These are phyloP conservation scores for Starmera dryadoides DNA, from an alignment of 805 yeast genomes.

Conservation along the genomic window DNA sequence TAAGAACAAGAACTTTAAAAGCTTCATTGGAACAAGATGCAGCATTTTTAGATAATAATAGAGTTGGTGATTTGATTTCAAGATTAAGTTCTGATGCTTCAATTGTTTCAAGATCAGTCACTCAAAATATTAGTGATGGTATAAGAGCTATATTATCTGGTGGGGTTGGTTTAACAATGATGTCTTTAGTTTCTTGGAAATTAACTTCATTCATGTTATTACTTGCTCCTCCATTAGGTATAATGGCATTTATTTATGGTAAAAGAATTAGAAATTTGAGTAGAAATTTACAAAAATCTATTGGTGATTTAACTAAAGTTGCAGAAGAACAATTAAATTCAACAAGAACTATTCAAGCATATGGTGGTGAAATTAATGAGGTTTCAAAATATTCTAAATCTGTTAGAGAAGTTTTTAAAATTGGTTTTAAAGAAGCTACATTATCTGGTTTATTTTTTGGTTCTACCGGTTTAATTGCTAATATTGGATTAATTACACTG, in stretches of 20 bases:
- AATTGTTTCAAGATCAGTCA: slow-evolving; percentile 76
- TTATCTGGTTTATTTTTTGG: slow-evolving; percentile 73
- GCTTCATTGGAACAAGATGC: slow-evolving; percentile 82
- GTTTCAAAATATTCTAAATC: slow-evolving; percentile 68
- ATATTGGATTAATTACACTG: slow-evolving; percentile 68
- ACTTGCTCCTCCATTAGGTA: slow-evolving; percentile 75
- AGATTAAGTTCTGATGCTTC: slow-evolving; percentile 85
- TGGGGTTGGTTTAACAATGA: slow-evolving; percentile 82
- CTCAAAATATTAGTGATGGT: slow-evolving; percentile 92
- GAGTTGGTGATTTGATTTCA: slow-evolving; percentile 89
- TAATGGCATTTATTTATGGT: slow-evolving; percentile 80
- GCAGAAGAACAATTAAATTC: slow-evolving; percentile 89
- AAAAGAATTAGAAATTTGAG: slow-evolving; percentile 68
- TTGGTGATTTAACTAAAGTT: slow-evolving; percentile 82
- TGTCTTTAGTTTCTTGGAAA: slow-evolving; percentile 80
- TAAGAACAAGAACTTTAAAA: slow-evolving; percentile 70
- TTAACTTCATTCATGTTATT: slow-evolving; percentile 76
- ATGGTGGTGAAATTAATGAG: slow-evolving; percentile 78
- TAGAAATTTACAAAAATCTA: slow-evolving; percentile 69
- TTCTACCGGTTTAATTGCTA: slow-evolving; percentile 79
- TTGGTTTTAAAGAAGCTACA: slow-evolving; percentile 75
- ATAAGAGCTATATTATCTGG: slow-evolving; percentile 77
- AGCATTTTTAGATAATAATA: slow-evolving; percentile 80
- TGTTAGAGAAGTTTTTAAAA: slow-evolving; percentile 54
- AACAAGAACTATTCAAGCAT: slow-evolving; percentile 81